phyloP scores from a whole-genome alignment of 768 basidiomycete species.

The Lentinula detonsa region DNA sequence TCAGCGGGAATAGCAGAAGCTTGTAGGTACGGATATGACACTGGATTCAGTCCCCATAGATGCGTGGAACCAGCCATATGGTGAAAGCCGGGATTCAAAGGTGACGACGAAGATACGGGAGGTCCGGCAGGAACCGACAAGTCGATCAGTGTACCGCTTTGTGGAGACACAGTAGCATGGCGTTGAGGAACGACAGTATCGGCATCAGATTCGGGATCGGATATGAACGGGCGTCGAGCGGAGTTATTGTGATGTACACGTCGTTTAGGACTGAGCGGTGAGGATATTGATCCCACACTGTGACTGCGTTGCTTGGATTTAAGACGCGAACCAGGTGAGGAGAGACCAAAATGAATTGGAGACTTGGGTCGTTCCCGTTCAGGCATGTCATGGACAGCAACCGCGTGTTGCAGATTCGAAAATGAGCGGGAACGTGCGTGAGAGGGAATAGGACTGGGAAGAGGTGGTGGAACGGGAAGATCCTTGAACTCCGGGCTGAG shows the following conservation, averaged over 20 bases:
- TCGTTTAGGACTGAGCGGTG: constrained; percentile 1
- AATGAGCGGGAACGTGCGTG: constrained; percentile 2
- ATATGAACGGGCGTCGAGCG: not conserved
- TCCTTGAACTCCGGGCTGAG: constrained; percentile 1
- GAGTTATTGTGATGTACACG: not conserved
- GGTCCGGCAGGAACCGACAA: not conserved
- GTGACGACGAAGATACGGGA: not conserved
- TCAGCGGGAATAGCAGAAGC: not conserved
- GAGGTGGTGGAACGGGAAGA: not conserved
- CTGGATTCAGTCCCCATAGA: not conserved
- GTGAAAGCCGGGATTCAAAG: not conserved
- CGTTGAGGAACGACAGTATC: not conserved
- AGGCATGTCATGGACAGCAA: not conserved
- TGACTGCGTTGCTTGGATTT: constrained; percentile 4
- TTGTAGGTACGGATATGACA: not conserved
- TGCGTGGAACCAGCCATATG: not conserved
- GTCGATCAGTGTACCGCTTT: not conserved
- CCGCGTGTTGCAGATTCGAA: not conserved
- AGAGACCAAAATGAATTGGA: constrained; percentile 2
- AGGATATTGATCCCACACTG: not conserved
- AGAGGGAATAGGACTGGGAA: not conserved
- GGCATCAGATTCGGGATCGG: not conserved
- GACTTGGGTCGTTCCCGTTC: constrained; percentile 5
- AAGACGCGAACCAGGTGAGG: constrained; percentile 1
- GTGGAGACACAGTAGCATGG: not conserved